phyloP scores from a whole-genome alignment of 2,329 filamentous ascomycete species.

The Phaeosphaeriaceae sp. region DNA sequence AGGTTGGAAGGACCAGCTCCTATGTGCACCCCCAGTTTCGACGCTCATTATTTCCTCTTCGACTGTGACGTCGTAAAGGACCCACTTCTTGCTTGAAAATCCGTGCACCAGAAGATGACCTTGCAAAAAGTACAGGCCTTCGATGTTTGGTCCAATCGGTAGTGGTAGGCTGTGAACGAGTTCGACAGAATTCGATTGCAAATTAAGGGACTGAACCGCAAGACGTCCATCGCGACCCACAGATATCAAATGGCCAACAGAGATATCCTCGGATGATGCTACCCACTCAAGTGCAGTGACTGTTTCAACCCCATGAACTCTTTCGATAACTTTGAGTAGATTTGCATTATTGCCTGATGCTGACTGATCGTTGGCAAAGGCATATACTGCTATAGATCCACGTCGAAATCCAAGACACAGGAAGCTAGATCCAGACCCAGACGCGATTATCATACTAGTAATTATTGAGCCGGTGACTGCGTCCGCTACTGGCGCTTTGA shows the following conservation, averaged over 20 bases:
- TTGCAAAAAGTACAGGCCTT: constrained; percentile 69
- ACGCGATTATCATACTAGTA: constrained; percentile 55
- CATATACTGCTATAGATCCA: constrained; percentile 61
- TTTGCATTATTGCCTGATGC: constrained; percentile 4
- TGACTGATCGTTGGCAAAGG: constrained; percentile 17
- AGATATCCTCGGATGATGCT: constrained; percentile 42
- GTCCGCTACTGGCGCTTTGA: constrained; percentile 23
- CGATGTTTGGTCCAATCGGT: constrained; percentile 77
- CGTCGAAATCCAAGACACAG: constrained; percentile 63
- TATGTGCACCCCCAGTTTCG: constrained; percentile 84
- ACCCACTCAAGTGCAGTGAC: constrained; percentile 68
- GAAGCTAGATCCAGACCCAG: constrained; percentile 22
- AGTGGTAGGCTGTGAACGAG: constrained; percentile 72
- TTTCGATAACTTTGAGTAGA: constrained; percentile 24
- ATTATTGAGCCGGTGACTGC: constrained; percentile 56
- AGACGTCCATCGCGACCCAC: constrained; percentile 80
- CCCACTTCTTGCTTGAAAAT: constrained; percentile 79
- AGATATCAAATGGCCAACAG: constrained; percentile 64
- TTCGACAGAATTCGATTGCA: constrained; percentile 24
- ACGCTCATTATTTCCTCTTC: constrained; percentile 73
- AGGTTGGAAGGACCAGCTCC: constrained; percentile 70
- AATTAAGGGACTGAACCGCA: constrained; percentile 62
- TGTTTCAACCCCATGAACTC: constrained; percentile 63
- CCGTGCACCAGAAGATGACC: constrained; percentile 72
- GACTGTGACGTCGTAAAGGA: constrained; percentile 78